Base-by-base conservation (phyloP, 192 early-diverging fungal genomes). In the Entomortierella lignicola region DNA sequence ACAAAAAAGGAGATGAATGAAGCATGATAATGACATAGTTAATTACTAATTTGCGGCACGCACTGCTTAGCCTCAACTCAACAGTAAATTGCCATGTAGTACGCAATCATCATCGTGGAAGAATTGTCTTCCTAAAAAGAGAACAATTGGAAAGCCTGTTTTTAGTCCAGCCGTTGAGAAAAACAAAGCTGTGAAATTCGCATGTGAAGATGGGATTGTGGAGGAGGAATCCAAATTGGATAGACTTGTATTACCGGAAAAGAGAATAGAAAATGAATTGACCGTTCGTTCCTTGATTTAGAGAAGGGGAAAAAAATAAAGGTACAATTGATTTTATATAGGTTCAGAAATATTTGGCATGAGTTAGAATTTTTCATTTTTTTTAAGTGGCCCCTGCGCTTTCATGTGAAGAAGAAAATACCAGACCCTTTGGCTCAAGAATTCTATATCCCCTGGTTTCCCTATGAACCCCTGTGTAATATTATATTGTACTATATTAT, bases 121-220 rank as follows among this genome's bases (percentile, higher is more conserved):
- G 20, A 34, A 57, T 57, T 57, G 55, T 57, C 34, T 57, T 13
- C 55, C 48, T 64, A 41, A 66, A 32, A 43, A 31, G 47, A 1
- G 18, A 42, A 12, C 8, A 31, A 1, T 20, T 1, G 13, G 30
- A n/a, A 63, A 53, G 23, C 30, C 32, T 10, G 42, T 37, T 59
- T 25, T 42, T 44, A 18, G 11, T 61, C 25, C 4, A 32, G 25
- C 55, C 18, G 55, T 37, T 37, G 7, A 54, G 27, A 68, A 68
- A 42, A 68, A 68, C 64, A 66, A 66, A 57, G 37, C 53, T 66
- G 64, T 37, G 66, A 68, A 57, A 68, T 56, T 68, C 66, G 66
- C 66, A 68, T 68, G 66, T 68, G 66, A 68, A 68, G 47, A 51
- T n/a, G 15, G 20, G 39, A 25, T 30, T 60, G 58, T 52, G 48